phyloP scores from a whole-genome alignment of 2,329 filamentous ascomycete genomes.

The Fusarium oligoseptatum region DNA sequence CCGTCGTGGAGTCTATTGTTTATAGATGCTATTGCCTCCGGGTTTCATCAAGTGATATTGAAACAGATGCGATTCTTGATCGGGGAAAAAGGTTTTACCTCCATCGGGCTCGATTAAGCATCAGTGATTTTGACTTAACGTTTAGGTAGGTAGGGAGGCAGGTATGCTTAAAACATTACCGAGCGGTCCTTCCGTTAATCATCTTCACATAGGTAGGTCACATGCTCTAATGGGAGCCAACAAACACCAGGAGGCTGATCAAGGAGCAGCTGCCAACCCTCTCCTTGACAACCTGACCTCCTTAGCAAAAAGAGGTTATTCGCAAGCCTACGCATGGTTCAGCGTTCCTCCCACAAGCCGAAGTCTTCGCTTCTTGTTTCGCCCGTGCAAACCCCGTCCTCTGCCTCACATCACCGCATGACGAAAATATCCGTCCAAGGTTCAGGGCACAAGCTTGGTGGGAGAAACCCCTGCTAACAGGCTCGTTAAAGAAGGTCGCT shows the following conservation, averaged over 20 bases:
- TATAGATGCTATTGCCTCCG: slow-evolving; percentile 16
- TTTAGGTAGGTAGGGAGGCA: not conserved
- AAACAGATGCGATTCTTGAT: slow-evolving; percentile 24
- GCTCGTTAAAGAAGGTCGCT: slow-evolving; percentile 34
- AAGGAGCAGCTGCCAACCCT: not conserved
- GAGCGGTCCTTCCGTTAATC: not conserved
- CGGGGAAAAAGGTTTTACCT: not conserved
- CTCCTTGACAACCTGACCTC: not conserved
- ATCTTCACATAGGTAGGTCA: not conserved
- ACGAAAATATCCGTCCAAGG: slow-evolving; percentile 7
- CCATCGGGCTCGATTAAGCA: not conserved
- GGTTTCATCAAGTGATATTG: slow-evolving; percentile 30
- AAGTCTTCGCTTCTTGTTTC: slow-evolving; percentile 28
- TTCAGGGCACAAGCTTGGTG: slow-evolving; percentile 14
- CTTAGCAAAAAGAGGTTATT: slow-evolving; percentile 16
- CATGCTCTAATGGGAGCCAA: not conserved
- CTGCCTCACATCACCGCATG: slow-evolving; percentile 10
- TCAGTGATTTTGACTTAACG: not conserved
- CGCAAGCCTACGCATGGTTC: slow-evolving; percentile 7
- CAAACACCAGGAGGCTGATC: not conserved
- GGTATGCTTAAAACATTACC: not conserved
- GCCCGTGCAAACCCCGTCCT: slow-evolving; percentile 18
- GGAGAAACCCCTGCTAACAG: slow-evolving; percentile 14
- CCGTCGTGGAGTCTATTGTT: slow-evolving; percentile 6
- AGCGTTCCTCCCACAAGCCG: slow-evolving; percentile 9